Conservation (phyloP, 164 flowering plant genomes). For the Litsea cubeba region DNA sequence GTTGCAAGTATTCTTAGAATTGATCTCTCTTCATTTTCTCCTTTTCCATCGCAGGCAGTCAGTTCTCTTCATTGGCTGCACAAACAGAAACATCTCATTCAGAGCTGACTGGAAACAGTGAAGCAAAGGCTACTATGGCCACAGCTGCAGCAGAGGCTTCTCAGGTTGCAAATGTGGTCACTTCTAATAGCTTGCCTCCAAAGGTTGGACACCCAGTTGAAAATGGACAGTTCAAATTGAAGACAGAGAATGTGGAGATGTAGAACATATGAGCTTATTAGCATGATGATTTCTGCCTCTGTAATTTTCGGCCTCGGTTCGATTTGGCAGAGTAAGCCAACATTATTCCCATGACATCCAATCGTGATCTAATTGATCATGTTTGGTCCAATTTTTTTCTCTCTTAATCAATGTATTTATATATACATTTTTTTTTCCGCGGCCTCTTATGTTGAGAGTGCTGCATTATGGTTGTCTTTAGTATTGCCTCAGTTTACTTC, state of each 20-base stretch:
- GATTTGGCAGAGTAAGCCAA: conserved; percentile 8
- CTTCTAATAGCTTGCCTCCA: conserved; percentile 21
- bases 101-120: conserved; percentile 37
- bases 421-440: background rate
- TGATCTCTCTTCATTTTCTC: background rate
- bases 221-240: conserved; percentile 37
- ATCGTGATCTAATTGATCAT: conserved; percentile 12
- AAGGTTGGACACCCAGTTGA: conserved; percentile 29
- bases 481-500: no score
- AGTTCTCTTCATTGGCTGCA: conserved; percentile 52
- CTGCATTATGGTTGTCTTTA: background rate
- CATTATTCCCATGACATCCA: conserved; percentile 16
- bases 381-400: conserved; percentile 18
- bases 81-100: conserved; percentile 31
- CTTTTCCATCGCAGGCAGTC: conserved; percentile 38
- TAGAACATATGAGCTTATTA: conserved; percentile 6
- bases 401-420: conserved; percentile 7
- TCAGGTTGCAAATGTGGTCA: conserved; percentile 21
- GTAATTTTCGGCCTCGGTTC: conserved; percentile 17
- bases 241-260: conserved; percentile 29
- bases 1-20: background rate
- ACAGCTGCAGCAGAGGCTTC: conserved; percentile 25
- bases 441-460: background rate
- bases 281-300: conserved; percentile 13
- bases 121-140: conserved; percentile 22